These are phyloP conservation scores for Pyrus bretschneideri DNA, from an alignment of 306 rosid genomes.

Conservation along the genomic window DNA sequence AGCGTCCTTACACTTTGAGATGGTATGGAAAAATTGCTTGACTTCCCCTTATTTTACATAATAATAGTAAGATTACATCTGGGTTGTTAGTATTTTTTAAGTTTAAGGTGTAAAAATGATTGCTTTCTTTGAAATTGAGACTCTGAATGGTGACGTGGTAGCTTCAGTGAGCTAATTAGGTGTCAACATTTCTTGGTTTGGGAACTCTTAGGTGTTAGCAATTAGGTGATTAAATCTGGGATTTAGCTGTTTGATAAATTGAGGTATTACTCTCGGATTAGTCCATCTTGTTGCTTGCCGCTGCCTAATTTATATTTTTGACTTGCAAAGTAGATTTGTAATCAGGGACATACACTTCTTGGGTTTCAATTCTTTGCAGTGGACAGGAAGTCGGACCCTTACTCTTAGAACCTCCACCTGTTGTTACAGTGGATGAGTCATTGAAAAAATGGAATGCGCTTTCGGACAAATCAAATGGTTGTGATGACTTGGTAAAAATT, in stretches of 20 bases:
- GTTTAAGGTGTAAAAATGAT: background rate
- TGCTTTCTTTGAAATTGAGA: background rate
- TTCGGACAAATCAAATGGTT: slow-evolving; percentile 21
- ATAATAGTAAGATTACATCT: background rate
- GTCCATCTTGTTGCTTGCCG: background rate
- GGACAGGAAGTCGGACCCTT: slow-evolving; percentile 70
- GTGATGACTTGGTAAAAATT: slow-evolving; percentile 22
- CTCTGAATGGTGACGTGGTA: background rate
- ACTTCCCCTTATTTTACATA: background rate
- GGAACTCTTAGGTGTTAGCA: background rate
- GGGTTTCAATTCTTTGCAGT: slow-evolving; percentile 36
- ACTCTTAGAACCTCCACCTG: slow-evolving; percentile 40
- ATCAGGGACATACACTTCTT: background rate
- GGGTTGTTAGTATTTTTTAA: background rate
- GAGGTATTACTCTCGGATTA: background rate
- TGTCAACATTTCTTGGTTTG: background rate
- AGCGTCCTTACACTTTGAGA: slow-evolving; percentile 47
- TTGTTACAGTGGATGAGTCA: slow-evolving; percentile 19
- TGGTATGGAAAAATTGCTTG: slow-evolving; percentile 37
- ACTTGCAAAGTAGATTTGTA: background rate
- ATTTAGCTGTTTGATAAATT: background rate
- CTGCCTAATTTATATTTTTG: background rate
- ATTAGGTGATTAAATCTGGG: background rate
- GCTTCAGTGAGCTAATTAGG: background rate
- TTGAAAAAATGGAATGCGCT: slow-evolving; percentile 23